Base-by-base conservation (phyloP, 2,329 filamentous ascomycete species). In the Apiospora aurea region DNA sequence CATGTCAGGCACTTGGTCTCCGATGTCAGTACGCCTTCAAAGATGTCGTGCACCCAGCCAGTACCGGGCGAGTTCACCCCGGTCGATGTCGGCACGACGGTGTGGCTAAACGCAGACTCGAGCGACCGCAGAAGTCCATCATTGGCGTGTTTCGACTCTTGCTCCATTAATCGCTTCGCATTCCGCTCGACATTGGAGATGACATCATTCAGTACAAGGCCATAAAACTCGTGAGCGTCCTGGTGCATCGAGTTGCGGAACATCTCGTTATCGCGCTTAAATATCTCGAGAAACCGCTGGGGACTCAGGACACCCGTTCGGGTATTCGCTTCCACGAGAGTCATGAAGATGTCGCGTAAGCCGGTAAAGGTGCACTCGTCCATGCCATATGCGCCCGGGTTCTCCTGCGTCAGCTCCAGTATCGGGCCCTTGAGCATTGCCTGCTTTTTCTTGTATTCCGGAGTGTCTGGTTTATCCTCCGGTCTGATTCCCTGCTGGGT, bases 221-320 rank as follows among this genome's bases (percentile, higher is more conserved):
- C 97, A 77, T 98, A 90, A 76, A 99, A 99, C 80, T 99, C 96
- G 81, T 99, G 96, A 1, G 96, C 96, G 80, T 99, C 96, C 81
- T 99, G 96, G 81, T 99, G 96, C 94, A 98, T 97, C 4, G 95
- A 94, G 51, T 95, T 96, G 72, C 95, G 91, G 79, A 99, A 99
- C 92, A 97, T 95, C 81, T 99, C 96, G 80, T 99, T 97, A 77
- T 98, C 94, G 74, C 93, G 90, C 79, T 95, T 94, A 79, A 99
- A 91, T 38, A 98, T 95, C 79, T 99, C 96, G 47, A 99, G 87
- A 75, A 99, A 98, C 74, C 95, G 92, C 78, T 96, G 92, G 1
- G 96, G 96, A 78, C 95, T 97, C 57, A 98, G 88, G 14, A 99
- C 94, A 21, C 96, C 96, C 8, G 94, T 96, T 71, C 95, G 91